A percentile compares a stretch with the other conserved stretches of the same genome.
These are phyloP conservation scores for Globisporangium nunn DNA, from an alignment of 352 stramenopile species.

Conservation along the genomic window DNA sequence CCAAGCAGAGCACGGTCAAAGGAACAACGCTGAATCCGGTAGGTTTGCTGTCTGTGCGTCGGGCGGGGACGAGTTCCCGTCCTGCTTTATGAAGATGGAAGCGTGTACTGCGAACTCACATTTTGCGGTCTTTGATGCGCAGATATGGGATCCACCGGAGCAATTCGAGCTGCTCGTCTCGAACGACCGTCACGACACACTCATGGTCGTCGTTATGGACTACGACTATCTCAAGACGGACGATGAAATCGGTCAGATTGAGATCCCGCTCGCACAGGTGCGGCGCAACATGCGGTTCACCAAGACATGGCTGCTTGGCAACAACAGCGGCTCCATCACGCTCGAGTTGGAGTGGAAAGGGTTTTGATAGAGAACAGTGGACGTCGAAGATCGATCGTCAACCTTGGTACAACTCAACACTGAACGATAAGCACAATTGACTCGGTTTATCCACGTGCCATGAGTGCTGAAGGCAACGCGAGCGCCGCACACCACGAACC, in stretches of 20 bases:
- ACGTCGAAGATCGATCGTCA: too few relatives aligned
- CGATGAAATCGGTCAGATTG: slow-evolving; percentile 32
- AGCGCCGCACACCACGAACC: too few relatives aligned
- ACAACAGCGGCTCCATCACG: slow-evolving; percentile 27
- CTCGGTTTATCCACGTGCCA: too few relatives aligned
- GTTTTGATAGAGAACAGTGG: slow-evolving; percentile 14
- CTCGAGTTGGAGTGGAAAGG: slow-evolving; percentile 37
- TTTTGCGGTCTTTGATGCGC: not conserved
- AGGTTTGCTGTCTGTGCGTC: not conserved
- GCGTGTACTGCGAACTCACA: not conserved
- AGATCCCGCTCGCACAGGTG: slow-evolving; percentile 33
- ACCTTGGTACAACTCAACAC: too few relatives aligned
- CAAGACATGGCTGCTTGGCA: slow-evolving; percentile 30
- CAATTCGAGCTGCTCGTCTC: slow-evolving; percentile 32
- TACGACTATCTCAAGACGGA: slow-evolving; percentile 36
- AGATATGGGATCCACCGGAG: slow-evolving; percentile 47
- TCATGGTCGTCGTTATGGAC: slow-evolving; percentile 40
- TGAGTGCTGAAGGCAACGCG: too few relatives aligned
- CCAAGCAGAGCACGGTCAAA: slow-evolving; percentile 38
- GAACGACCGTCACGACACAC: slow-evolving; percentile 29
- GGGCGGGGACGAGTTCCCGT: too few relatives aligned
- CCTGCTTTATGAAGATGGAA: too few relatives aligned
- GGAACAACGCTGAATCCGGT: slow-evolving; percentile 30
- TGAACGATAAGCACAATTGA: not conserved
- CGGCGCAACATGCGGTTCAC: slow-evolving; percentile 20